A percentile compares a stretch with the other conserved stretches of the same genome.
phyloP scores from a whole-genome alignment of 345 rosid species.

The Bruguiera gymnorhiza region DNA sequence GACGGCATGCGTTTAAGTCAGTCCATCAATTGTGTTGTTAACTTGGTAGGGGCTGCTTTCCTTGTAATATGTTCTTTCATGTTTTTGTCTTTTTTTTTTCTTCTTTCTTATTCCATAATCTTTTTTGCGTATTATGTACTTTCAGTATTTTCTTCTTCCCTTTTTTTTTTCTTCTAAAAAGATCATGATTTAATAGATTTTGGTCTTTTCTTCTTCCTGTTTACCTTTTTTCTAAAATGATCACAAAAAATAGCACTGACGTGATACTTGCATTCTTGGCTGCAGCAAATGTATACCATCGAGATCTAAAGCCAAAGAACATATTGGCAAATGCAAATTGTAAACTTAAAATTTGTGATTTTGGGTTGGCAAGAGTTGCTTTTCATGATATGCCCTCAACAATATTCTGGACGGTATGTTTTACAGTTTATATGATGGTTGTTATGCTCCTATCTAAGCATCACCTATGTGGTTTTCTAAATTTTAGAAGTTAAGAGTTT shows the following conservation, averaged over 20 bases:
- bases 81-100: too few species aligned
- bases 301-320: slow-evolving; percentile 94
- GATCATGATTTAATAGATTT: too few species aligned
- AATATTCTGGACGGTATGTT: slow-evolving; percentile 87
- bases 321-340: slow-evolving; percentile 97
- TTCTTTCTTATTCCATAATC: too few species aligned
- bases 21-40: not conserved
- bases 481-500: not conserved
- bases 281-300: slow-evolving; percentile 93
- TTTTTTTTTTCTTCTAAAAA: too few species aligned
- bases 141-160: too few species aligned
- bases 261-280: slow-evolving; percentile 26
- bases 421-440: slow-evolving; percentile 9
- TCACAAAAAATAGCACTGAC: not conserved
- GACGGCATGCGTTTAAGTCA: not conserved
- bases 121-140: too few species aligned
- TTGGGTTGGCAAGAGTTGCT: slow-evolving; percentile 94
- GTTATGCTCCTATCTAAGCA: not conserved
- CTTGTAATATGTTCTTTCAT: not conserved
- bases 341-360: slow-evolving; percentile 93
- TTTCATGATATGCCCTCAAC: slow-evolving; percentile 87
- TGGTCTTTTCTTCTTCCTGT: not conserved
- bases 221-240: not conserved
- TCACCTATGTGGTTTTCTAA: not conserved
- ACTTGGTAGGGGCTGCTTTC: too few species aligned